These are phyloP conservation scores for Mucor velutinosus DNA, from an alignment of 371 early-diverging fungal species.

Conservation along the genomic window DNA sequence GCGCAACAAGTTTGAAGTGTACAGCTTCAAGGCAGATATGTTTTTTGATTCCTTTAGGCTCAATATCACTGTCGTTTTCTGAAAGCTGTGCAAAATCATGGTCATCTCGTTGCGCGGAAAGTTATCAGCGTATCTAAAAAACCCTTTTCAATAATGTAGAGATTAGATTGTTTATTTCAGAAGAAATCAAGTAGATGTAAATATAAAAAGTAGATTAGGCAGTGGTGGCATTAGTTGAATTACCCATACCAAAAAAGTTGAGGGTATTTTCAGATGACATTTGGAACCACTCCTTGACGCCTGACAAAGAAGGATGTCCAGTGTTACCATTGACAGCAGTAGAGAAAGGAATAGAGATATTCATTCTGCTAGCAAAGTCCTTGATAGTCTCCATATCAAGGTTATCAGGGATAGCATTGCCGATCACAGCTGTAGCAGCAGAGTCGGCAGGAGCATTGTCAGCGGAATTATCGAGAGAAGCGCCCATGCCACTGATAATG, in stretches of 20 bases:
- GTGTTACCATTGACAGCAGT: conserved; percentile 14
- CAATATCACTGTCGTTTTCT: no score
- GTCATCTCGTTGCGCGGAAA: no score
- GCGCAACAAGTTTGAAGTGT: no score
- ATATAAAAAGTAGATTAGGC: background rate
- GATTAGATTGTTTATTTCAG: background rate
- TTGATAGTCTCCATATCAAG: background rate
- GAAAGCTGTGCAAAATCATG: no score
- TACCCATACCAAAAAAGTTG: conserved; percentile 4
- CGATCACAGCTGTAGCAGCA: background rate
- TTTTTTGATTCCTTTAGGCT: no score
- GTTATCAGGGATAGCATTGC: background rate
- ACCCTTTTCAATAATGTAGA: background rate
- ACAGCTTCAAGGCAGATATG: no score
- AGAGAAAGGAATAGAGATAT: conserved; percentile 3
- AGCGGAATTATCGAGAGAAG: background rate
- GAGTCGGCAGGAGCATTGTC: background rate
- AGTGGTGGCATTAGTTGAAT: background rate
- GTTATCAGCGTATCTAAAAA: no score
- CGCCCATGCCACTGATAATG: background rate
- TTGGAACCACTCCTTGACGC: conserved; percentile 20
- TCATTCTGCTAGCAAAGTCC: background rate
- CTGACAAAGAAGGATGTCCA: conserved; percentile 10
- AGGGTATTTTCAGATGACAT: conserved; percentile 7
- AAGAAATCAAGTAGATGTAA: background rate